Conservation (phyloP, 2,329 filamentous ascomycete genomes). For the Aspergillus ruber region DNA sequence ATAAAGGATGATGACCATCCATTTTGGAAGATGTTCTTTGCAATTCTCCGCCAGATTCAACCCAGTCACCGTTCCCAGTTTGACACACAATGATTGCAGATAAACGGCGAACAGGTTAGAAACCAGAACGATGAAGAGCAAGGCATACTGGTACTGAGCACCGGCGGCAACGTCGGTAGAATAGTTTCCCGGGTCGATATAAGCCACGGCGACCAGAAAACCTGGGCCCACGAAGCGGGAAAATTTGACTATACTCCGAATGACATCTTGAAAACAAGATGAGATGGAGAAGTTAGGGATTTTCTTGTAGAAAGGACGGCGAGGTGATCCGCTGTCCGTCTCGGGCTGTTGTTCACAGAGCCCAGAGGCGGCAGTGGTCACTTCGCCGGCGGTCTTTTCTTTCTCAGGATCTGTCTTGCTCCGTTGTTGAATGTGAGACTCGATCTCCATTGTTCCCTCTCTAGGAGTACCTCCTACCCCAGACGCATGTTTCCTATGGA, state of each 20-base stretch:
- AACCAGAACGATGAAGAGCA: slow-evolving; percentile 43
- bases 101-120: slow-evolving; percentile 46
- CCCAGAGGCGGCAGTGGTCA: slow-evolving; percentile 23
- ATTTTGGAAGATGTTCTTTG: slow-evolving; percentile 57
- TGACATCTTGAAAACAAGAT: slow-evolving; percentile 5
- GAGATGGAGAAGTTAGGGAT: not conserved
- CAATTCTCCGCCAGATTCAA: slow-evolving; percentile 62
- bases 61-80: slow-evolving; percentile 63
- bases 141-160: slow-evolving; percentile 37
- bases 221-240: slow-evolving; percentile 42
- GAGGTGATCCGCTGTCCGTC: slow-evolving; percentile 26
- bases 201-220: slow-evolving; percentile 44
- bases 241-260: slow-evolving; percentile 32
- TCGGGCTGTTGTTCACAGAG: slow-evolving; percentile 18
- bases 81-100: slow-evolving; percentile 46
- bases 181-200: slow-evolving; percentile 47
- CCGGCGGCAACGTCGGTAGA: slow-evolving; percentile 45
- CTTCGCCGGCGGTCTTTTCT: slow-evolving; percentile 20
- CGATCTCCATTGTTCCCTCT: slow-evolving; percentile 19
- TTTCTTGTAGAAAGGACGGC: slow-evolving; percentile 15
- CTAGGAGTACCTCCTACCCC: slow-evolving; percentile 14
- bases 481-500: slow-evolving; percentile 37
- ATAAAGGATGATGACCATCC: slow-evolving; percentile 59
- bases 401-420: slow-evolving; percentile 16
- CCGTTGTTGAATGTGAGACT: slow-evolving; percentile 13